Evolutionary conservation across 2,329 filamentous ascomycete species (phyloP).

Genomic region (Knufia fluminis): DNA sequence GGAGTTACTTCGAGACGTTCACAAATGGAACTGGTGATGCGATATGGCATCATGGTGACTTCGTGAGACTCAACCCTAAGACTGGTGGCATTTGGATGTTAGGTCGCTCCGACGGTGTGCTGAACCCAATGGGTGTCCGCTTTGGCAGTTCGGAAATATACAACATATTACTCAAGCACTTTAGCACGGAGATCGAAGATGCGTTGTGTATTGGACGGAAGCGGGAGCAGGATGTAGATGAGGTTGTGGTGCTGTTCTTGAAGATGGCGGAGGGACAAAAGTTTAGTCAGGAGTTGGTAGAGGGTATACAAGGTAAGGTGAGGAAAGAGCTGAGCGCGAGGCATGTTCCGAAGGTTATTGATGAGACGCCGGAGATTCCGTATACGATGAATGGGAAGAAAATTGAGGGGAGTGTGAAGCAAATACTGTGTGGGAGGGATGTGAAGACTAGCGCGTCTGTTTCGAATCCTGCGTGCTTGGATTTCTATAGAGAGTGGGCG

Average conservation of each 20-base stretch:
- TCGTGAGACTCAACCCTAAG: conserved; percentile 60
- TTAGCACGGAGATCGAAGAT: conserved; percentile 68
- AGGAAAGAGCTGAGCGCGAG: conserved; percentile 73
- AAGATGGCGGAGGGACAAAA: conserved; percentile 55
- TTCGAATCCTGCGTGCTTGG: conserved; percentile 79
- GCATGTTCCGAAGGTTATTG: conserved; percentile 78
- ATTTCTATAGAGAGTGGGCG: conserved; percentile 80
- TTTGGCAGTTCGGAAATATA: conserved; percentile 96
- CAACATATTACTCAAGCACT: conserved; percentile 80
- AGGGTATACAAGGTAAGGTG: conserved; percentile 58
- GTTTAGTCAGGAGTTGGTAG: conserved; percentile 53
- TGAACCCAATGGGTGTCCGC: conserved; percentile 83
- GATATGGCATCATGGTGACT: conserved; percentile 91
- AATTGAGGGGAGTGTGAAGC: conserved; percentile 93
- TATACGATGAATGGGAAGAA: conserved; percentile 95
- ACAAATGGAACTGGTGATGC: conserved; percentile 32
- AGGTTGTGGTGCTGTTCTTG: conserved; percentile 81
- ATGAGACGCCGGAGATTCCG: conserved; percentile 77
- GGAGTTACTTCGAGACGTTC: conserved; percentile 84
- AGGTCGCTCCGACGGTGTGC: conserved; percentile 79
- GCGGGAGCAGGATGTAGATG: conserved; percentile 62
- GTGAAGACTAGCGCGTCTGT: conserved; percentile 87
- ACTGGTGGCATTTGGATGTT: conserved; percentile 83
- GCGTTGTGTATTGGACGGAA: conserved; percentile 78
- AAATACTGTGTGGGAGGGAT: conserved; percentile 79